Evolutionary conservation across 106 monocot species (phyloP), one percentile per base, ranked within the genome.

Genomic region (Amphibolis antarctica): DNA sequence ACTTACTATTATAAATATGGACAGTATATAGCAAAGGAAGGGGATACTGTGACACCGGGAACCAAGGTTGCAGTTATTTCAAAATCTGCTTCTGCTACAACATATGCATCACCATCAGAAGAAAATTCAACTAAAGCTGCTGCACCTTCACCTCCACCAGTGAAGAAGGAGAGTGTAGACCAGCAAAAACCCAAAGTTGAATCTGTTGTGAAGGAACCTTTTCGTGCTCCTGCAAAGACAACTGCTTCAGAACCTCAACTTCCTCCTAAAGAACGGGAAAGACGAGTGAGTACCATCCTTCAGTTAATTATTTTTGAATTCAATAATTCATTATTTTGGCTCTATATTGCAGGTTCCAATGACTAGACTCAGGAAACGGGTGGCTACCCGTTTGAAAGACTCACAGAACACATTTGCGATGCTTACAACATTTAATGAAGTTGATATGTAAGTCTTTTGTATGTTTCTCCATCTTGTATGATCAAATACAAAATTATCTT

Each of bases 361-460:
- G 94, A 83, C 94, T 28, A 89, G 94, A 63, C 77, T 94, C 19
- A 81, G 94, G 59, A 81, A 86, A 50, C 78, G 89, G 46, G 77
- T 94, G 66, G 94, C 89, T 42, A 84, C 83, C 26, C 85, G 94
- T 50, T 78, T 94, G 80, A 94, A 94, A 80, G 94, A 94, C 74
- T 89, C 94, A 42, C 94, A 94, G 69, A 94, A 94, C 69, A 94
- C 94, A 50, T 94, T 79, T 80, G 94, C 89, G 30, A 56, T 94
- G 89, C 79, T 94, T 25, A 94, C 94, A 51, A 94, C 94, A 50
- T 94, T 89, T 68, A 94, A 94, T 82, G 94, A 94, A 89, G 94
- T 94, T 58, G 89, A 94, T 78, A 94, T 94, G 94, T 94, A 82
- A 46, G 74, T 76, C 62, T 18, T n/a, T 36, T 45, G n/a, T n/a